Evolutionary conservation across 768 basidiomycete genomes (phyloP), one percentile per base, ranked within the genome.

Genomic region (Amylocystis lapponica): DNA sequence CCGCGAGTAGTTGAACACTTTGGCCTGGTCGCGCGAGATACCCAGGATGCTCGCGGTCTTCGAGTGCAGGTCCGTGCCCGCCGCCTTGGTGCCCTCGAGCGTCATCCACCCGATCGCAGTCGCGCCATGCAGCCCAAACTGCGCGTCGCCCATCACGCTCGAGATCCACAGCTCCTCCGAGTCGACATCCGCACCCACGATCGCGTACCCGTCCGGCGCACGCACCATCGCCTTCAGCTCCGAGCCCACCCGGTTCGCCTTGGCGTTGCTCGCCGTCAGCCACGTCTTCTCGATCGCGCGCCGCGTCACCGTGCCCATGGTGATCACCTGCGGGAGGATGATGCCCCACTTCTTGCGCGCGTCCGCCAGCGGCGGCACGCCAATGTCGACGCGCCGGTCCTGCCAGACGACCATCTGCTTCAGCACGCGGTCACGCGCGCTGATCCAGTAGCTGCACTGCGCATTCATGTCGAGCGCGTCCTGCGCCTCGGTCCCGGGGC

Each of bases 51-150:
- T 78, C 10, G 95, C 96, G 2, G 94, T 95, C 68, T 96, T 96
- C 10, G 94, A 97, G 58, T 97, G 95, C 23, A 99, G 66, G 66
- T 99, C 95, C 5, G 95, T 98, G 5, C 93, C 93, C 0, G 86
- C 84, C 0, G 83, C 75, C 64, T 98, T 98, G 13, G 94, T 95
- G 1, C 96, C 94, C 62, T 98, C 96, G 22, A 99, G 75, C 13
- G 94, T 97, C 95, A 99, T 98, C 95, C 95, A 98, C 3, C 96
- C 95, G 32, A 99, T 81, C 2, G 95, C 93, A 3, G 93, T 94
- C 10, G 93, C 91, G 10, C 95, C 95, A 53, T 99, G 94, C 45
- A 95, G 61, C 8, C 95, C 96, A 61, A 99, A 96, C 63, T 99
- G 95, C 0, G 93, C 89, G 57, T 98, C 96, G 1, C 95, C 95